Base-by-base conservation (phyloP, 2,329 filamentous ascomycete species). In the Fusarium pseudograminearum region DNA sequence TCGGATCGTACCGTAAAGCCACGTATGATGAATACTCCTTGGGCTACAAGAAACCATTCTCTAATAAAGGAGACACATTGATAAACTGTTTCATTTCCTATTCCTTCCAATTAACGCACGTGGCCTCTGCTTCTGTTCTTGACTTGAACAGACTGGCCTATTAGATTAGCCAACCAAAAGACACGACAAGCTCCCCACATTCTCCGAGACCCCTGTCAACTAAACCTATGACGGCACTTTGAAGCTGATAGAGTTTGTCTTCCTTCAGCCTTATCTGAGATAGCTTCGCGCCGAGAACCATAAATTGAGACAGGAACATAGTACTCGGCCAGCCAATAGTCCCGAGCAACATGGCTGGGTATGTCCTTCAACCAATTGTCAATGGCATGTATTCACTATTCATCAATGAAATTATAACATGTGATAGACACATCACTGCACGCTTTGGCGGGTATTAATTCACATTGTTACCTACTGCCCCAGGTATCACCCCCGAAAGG, bases 381-480 rank as follows among this genome's bases (percentile, higher is more conserved):
- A 69, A 70, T 70, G 52, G 40, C 42, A 36, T 20, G 10, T 38
- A 26, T 15, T 40, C 24, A 11, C n/a, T 26, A 24, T 45, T 22
- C 11, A 34, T 20, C 46, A 10, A 44, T 5, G 16, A 8, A 26
- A 42, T 26, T 33, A 36, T 52, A 45, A 53, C 59, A 64, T 63
- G 60, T 64, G 56, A 68, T 56, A 57, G 47, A 28, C 7, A 24
- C 28, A 38, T 41, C 47, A 50, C 45, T 22, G 42, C 18, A 48
- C 10, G 22, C 26, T n/a, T 45, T 67, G 71, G 71, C 73, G 67
- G 71, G 73, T 72, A 75, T 74, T 58, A 58, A 58, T 72, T 74
- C 73, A 72, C 72, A 74, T 72, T 65, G 16, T 72, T 73, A 68
- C 73, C 68, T 72, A 65, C 61, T 63, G 46, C 72, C 65, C 61